Evolutionary conservation across 2,329 filamentous ascomycete species (phyloP).

Genomic region (Trichothecium sympodiale): DNA sequence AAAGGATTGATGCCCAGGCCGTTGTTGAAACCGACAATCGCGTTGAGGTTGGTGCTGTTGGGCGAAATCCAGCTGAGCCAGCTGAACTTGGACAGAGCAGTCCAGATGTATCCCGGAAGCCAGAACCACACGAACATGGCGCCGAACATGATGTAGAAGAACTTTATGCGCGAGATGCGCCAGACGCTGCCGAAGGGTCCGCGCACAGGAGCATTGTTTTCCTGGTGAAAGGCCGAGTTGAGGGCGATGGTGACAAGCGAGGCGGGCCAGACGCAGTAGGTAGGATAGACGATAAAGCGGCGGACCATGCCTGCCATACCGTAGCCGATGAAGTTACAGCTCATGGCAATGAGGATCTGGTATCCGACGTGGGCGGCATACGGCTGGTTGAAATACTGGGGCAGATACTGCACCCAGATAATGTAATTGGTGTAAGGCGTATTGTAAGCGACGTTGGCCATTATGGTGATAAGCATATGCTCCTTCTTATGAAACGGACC

Average conservation of each 20-base stretch:
- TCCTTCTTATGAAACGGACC: constrained; percentile 44
- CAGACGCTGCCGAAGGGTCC: constrained; percentile 7
- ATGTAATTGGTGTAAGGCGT: constrained; percentile 38
- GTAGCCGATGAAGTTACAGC: constrained; percentile 44
- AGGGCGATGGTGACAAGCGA: constrained; percentile 38
- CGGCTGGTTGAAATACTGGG: constrained; percentile 37
- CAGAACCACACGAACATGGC: constrained; percentile 43
- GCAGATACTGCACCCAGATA: constrained; percentile 36
- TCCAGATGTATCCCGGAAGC: constrained; percentile 41
- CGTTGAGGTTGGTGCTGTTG: constrained; percentile 22
- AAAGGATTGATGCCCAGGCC: constrained; percentile 29
- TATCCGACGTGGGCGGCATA: constrained; percentile 37
- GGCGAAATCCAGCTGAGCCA: constrained; percentile 45
- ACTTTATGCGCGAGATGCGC: constrained; percentile 30
- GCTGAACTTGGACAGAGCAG: constrained; percentile 33
- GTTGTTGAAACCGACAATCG: constrained; percentile 22
- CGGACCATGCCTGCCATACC: constrained; percentile 39
- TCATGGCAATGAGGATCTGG: constrained; percentile 36
- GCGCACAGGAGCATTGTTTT: constrained; percentile 17
- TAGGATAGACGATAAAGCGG: constrained; percentile 40
- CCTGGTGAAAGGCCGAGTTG: constrained; percentile 35
- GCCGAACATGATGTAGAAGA: constrained; percentile 31
- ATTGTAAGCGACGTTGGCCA: constrained; percentile 39
- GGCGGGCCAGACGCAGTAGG: constrained; percentile 42
- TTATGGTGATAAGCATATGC: constrained; percentile 44